These are phyloP conservation scores for Xylaria sp. DNA, from an alignment of 2,329 filamentous ascomycete species.

Conservation along the genomic window DNA sequence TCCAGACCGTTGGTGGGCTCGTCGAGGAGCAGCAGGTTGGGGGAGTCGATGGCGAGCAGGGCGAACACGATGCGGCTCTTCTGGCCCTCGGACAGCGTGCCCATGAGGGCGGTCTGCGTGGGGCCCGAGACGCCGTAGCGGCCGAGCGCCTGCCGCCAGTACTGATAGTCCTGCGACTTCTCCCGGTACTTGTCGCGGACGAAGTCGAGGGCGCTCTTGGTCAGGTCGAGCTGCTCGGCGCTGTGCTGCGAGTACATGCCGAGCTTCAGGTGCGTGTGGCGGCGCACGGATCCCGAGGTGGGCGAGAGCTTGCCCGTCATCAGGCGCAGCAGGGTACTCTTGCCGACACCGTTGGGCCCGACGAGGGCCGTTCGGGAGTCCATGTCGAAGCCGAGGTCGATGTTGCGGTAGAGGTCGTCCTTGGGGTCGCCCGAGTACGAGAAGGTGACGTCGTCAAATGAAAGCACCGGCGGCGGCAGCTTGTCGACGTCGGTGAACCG, in stretches of 20 bases:
- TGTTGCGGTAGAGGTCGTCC: constrained; percentile 94
- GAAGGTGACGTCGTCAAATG: constrained; percentile 97
- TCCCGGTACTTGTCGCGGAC: constrained; percentile 91
- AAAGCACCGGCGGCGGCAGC: constrained; percentile 94
- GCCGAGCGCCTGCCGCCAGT: constrained; percentile 97
- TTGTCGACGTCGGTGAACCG: constrained; percentile 98
- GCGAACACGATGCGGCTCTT: constrained; percentile 98
- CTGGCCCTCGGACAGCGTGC: constrained; percentile 95
- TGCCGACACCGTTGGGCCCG: constrained; percentile 98
- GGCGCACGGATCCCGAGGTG: constrained; percentile 77
- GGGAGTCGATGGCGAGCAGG: constrained; percentile 88
- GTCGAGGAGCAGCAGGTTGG: constrained; percentile 97
- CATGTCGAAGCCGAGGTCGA: constrained; percentile 99
- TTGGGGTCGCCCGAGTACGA: constrained; percentile 89
- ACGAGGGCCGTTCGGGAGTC: constrained; percentile 96
- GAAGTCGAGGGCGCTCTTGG: constrained; percentile 96
- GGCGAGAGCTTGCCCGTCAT: constrained; percentile 96
- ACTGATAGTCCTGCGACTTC: constrained; percentile 96
- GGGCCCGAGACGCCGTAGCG: constrained; percentile 92
- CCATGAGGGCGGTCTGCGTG: constrained; percentile 94
- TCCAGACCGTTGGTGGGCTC: constrained; percentile 99
- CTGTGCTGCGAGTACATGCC: constrained; percentile 99
- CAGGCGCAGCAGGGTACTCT: constrained; percentile 91
- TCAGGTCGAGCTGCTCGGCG: constrained; percentile 95
- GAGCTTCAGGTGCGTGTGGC: constrained; percentile 98